Evolutionary conservation across 2,329 filamentous ascomycete genomes (phyloP), one percentile per base, ranked within the genome.

Genomic region (Capronia americana): DNA sequence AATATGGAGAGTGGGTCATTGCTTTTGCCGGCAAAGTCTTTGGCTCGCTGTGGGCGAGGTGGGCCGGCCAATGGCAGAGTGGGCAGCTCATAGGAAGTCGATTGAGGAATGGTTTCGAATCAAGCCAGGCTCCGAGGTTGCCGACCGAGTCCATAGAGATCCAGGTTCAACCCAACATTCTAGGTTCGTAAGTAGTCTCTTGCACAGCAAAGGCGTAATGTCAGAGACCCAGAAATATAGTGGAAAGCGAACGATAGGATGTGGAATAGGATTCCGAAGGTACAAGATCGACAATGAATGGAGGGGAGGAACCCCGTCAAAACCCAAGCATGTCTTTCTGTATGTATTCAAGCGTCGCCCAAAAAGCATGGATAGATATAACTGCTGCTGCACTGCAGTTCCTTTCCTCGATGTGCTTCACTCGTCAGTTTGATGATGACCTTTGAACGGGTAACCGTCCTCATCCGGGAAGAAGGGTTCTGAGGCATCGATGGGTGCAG

Each of bases 371-470:
- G 7, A 46, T 20, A 46, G 41, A 2, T 14, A 46, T 46, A 3
- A 20, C 41, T 6, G 41, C 41, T 20, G 41, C 41, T 46, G 41
- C 41, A 46, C 41, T 46, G 7, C 41, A 46, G 3, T 58, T 30
- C 12, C 59, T 12, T 30, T 62, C 44, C 55, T 26, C 38, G 57
- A 51, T 73, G 68, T 30, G 61, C 66, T 30, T 64, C 41, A 26
- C 67, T 69, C 34, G 70, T 60, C 44, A 64, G 44, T 8, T 54
- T 69, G 28, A 73, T 69, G 44, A 69, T 70, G 14, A 75, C 69
- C 4, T 70, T 70, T 69, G 57, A 74, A 76, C 0, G 74, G 59
- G 28, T 72, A 58, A 74, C 73, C 38, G 70, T 69, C 2, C 69
- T 41, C 34, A 4, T 38, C 53, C 8, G 8, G 17, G 17, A 17